Evolutionary conservation across 371 early-diverging fungal genomes (phyloP), one percentile per base, ranked within the genome.

Genomic region (Saksenaea vasiformis): DNA sequence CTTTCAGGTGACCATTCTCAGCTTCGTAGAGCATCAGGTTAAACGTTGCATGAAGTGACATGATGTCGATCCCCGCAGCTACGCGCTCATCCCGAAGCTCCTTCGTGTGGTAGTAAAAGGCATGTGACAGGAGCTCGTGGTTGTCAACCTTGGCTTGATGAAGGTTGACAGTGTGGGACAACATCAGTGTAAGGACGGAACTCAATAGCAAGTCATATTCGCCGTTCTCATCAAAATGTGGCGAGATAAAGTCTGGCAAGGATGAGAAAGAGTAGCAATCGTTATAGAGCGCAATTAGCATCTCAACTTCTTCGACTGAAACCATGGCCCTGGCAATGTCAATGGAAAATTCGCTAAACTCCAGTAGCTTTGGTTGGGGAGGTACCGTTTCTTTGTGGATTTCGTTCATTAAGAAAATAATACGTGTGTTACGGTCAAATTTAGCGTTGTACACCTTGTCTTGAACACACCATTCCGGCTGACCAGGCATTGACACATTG

Each of bases 221-320:
- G 7, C 69, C 69, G 19, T 64, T 62, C 26, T 62, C 39, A 2
- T 65, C 65, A 41, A 69, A 59, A 26, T 62, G 62, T 13, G 69
- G 69, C 7, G 67, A 67, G 43, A 69, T 64, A 39, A 69, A 69
- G 14, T 69, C 69, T 3, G 69, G 69, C 17, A 69, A 58, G 14
- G 69, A 61, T 0, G 69, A 69, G 56, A 69, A 69, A 14, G 69
- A 69, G 44, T 61, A 69, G 41, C 69, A 69, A 37, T 69, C 69
- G 31, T 69, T 69, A 62, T 69, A 69, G 1, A 69, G 61, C 14
- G 61, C 65, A 62, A 69, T 69, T 54, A 69, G 57, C 69, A 65
- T 65, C 17, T 69, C 65, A 10, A 69, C 61, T 58, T 69, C 69
- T 59, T 69, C 69, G 0, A 54, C 54, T 0, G 69, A 65, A 5